Conservation (phyloP, 495 filamentous ascomycete genomes). For the Penicillium pulvis region DNA sequence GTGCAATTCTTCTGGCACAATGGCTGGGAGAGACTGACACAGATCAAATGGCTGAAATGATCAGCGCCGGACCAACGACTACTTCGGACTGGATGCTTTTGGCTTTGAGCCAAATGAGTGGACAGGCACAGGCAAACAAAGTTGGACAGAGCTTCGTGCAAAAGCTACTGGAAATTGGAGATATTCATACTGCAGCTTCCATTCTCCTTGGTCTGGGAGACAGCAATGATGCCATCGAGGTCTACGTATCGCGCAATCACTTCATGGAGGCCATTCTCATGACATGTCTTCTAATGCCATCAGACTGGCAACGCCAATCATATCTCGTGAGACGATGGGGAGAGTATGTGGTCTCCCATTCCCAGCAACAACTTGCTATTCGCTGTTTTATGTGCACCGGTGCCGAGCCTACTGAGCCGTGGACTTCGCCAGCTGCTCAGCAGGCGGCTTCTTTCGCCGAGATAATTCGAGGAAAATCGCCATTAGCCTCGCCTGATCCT, state of each 20-base stretch:
- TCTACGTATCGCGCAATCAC: slow-evolving; percentile 88
- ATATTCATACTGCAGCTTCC: slow-evolving; percentile 88
- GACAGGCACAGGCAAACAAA: slow-evolving; percentile 79
- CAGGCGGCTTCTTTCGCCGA: slow-evolving; percentile 56
- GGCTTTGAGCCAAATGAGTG: slow-evolving; percentile 83
- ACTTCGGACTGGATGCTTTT: slow-evolving; percentile 96
- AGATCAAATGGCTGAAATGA: slow-evolving; percentile 75
- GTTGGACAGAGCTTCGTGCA: slow-evolving; percentile 92
- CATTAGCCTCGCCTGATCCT: slow-evolving; percentile 46
- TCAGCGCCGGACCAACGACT: slow-evolving; percentile 77
- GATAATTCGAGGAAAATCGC: slow-evolving; percentile 40
- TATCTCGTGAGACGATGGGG: slow-evolving; percentile 93
- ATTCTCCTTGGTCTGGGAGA: slow-evolving; percentile 92
- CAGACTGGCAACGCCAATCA: slow-evolving; percentile 87
- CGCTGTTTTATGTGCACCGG: slow-evolving; percentile 87
- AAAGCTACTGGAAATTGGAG: slow-evolving; percentile 82
- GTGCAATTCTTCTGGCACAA: slow-evolving; percentile 77
- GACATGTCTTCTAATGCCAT: slow-evolving; percentile 70
- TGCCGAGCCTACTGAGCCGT: slow-evolving; percentile 74
- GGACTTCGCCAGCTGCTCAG: slow-evolving; percentile 78
- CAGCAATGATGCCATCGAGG: slow-evolving; percentile 91
- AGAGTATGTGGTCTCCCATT: slow-evolving; percentile 82
- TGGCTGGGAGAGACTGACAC: slow-evolving; percentile 89
- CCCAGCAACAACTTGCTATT: slow-evolving; percentile 87
- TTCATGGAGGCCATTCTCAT: slow-evolving; percentile 90